Evolutionary conservation across 805 yeast species (phyloP), one percentile per base, ranked within the genome.

Genomic region (Wickerhamomyces canadensis): DNA sequence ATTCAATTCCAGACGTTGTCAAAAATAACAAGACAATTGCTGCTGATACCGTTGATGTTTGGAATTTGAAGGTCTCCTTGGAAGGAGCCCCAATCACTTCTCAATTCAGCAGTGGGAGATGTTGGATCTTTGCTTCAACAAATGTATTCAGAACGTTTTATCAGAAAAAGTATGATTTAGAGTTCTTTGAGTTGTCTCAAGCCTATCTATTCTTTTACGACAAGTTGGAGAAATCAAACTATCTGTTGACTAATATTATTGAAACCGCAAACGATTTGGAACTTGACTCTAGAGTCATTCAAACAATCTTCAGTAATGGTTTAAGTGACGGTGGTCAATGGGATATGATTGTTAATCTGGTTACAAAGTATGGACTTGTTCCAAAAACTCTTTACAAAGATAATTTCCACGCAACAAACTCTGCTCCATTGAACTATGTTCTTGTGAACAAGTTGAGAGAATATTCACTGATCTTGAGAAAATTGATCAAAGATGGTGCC

Each of bases 61-160:
- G 60, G 47, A 62, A 62, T 36, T 41, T 46, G 3, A 47, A 51
- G 18, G 45, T 58, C 14, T 38, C 41, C 5, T 15, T 52, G 3
- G 78, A 74, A 49, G 83, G 80, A 4, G 49, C 72, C 2, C 86
- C 87, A 14, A 71, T 80, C 14, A 78, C 81, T 31, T 78, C 80
- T 59, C 95, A 85, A 62, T 70, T 72, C 46, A 59, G 72, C 7
- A 74, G 84, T 13, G 95, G 94, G 21, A 67, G 94, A 49, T 85
- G 95, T 61, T 85, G 95, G 95, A 70, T 85, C 45, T 85, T 85
- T 60, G 94, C 95, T 6, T 72, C 88, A 1, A 78, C 85, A 34
- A 85, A 85, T 46, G 72, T 81, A 35, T 66, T 84, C 56, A 70
- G 94, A 49, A 53, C 80, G 32, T 72, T 72, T 36, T 71, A 84